phyloP scores from a whole-genome alignment of 1,284 basidiomycete species.

The Cryptococcus depauperatus region DNA sequence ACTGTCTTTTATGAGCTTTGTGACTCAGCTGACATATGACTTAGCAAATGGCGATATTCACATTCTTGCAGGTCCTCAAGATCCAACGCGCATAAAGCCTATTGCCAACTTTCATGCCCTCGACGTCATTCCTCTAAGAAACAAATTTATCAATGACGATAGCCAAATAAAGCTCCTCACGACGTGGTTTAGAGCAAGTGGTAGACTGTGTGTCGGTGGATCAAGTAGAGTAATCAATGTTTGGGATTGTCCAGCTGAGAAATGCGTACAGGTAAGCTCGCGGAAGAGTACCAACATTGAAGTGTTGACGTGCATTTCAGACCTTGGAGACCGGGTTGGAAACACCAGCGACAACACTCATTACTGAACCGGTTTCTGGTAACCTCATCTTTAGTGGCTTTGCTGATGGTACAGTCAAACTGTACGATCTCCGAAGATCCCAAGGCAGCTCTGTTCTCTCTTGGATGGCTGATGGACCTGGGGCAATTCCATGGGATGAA shows the following conservation, averaged over 20 bases:
- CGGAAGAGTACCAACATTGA: not conserved
- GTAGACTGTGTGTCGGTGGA: slow-evolving; percentile 26
- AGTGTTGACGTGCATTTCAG: slow-evolving; percentile 13
- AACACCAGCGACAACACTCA: slow-evolving; percentile 17
- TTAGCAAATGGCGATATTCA: slow-evolving; percentile 31
- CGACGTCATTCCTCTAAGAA: slow-evolving; percentile 7
- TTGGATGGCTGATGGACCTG: slow-evolving; percentile 12
- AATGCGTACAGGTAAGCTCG: slow-evolving; percentile 18
- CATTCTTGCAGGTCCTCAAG: slow-evolving; percentile 22
- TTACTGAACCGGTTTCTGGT: slow-evolving; percentile 29
- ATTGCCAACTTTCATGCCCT: slow-evolving; percentile 28
- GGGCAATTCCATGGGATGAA: not conserved
- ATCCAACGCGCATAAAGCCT: slow-evolving; percentile 16
- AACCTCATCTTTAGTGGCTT: slow-evolving; percentile 25
- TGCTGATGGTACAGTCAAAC: slow-evolving; percentile 22
- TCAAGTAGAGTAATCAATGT: slow-evolving; percentile 20
- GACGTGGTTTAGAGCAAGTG: slow-evolving; percentile 30
- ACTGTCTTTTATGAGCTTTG: no score
- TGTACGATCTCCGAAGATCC: slow-evolving; percentile 25
- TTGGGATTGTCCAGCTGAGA: slow-evolving; percentile 35
- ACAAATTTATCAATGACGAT: not conserved
- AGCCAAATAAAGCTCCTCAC: slow-evolving; percentile 15
- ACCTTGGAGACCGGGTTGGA: slow-evolving; percentile 14
- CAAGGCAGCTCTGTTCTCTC: slow-evolving; percentile 14
- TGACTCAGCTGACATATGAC: slow-evolving; percentile 1